Evolutionary conservation across 2,329 filamentous ascomycete species (phyloP), one percentile per base, ranked within the genome.

Genomic region (Fusarium domesticum): DNA sequence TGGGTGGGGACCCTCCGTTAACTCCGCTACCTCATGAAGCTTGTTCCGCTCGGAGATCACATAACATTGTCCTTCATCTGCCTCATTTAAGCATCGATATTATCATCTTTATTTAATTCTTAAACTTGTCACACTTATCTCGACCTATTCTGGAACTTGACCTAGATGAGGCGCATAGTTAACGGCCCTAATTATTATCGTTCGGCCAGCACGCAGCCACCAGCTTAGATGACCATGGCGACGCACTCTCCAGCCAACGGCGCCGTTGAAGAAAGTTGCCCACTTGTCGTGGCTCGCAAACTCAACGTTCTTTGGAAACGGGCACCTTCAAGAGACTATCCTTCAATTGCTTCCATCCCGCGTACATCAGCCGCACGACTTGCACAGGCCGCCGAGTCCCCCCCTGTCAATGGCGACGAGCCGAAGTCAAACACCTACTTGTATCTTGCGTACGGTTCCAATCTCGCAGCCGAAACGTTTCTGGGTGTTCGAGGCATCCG

Each of bases 361-460:
- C 56, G 39, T 15, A 69, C 64, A 5, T 62, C 64, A 5, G 6
- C 39, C 11, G 45, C 53, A 30, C 60, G 66, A 2, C 51, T 69
- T 6, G 58, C 57, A 12, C 53, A 60, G 33, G 63, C 62, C n/a
- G 49, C 61, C 18, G 57, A 61, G 31, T 54, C 58, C 37, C 37
- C 53, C 34, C 12, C 56, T 49, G 16, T 60, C 25, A 43, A 56
- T 35, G 39, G 57, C 34, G 48, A 62, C 34, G 37, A 56, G 23
- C 41, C 56, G 32, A 42, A 45, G n/a, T 37, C 54, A 6, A 55
- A 57, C 12, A 86, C 85, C 1, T 75, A 90, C 18, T 77, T 91
- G 39, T 92, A 92, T 65, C 80, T 92, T 17, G 92, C 91, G 10
- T 97, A 96, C 64, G 93, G 92, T 55, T 96, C 90, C 40, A 97